Conservation (phyloP, 1,284 basidiomycete genomes). For the Chalciporus piperatoides region DNA sequence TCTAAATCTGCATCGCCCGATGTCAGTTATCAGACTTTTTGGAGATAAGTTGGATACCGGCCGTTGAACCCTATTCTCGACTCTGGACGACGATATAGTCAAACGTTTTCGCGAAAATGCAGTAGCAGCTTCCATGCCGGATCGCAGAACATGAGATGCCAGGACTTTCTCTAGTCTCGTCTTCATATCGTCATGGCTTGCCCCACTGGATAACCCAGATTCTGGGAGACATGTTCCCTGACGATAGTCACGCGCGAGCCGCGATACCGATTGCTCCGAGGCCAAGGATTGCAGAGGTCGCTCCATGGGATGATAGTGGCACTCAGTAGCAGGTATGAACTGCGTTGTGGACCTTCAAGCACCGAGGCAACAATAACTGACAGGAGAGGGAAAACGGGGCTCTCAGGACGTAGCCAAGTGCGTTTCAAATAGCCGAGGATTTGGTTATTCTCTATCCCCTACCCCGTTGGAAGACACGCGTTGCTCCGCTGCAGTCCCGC, state of each 20-base stretch:
- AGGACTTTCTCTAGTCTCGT: neutral
- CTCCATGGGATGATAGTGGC: neutral
- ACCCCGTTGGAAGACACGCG: neutral
- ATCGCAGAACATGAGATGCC: neutral
- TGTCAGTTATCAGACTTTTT: neutral
- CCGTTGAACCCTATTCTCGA: no score
- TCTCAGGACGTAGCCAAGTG: neutral
- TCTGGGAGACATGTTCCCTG: neutral
- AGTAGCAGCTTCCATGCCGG: slow-evolving; percentile 9
- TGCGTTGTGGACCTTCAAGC: neutral
- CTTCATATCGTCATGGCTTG: neutral
- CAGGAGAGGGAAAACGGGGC: neutral
- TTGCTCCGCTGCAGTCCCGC: neutral
- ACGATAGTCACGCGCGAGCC: no score
- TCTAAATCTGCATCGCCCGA: slow-evolving; percentile 11
- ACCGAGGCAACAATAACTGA: no score
- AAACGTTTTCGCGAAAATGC: slow-evolving; percentile 14
- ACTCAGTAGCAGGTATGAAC: neutral
- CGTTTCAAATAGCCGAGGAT: neutral
- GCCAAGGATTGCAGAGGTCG: neutral
- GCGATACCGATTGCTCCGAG: no score
- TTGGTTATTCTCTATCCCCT: neutral
- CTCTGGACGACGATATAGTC: slow-evolving; percentile 23
- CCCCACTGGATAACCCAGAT: neutral
- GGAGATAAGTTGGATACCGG: neutral